Evolutionary conservation across 805 yeast species (phyloP).

Genomic region (Kodamaea laetipori): DNA sequence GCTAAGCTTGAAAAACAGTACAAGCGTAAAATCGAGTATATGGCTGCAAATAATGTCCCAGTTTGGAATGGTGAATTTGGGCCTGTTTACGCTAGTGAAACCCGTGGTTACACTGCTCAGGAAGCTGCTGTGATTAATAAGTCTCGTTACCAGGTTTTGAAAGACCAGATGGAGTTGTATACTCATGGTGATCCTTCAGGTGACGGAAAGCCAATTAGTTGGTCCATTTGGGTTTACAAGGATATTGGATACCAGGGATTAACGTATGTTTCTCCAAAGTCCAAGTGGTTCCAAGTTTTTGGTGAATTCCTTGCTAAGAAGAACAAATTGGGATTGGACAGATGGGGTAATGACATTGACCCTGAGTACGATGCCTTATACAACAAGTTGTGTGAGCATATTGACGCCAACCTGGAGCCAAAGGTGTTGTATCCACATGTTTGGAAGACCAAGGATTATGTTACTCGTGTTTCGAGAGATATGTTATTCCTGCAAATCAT

Average conservation of each 20-base stretch:
- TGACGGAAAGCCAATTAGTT: conserved; percentile 45
- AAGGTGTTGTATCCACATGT: conserved; percentile 41
- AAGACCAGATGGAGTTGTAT: conserved; percentile 49
- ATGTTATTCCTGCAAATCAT: conserved; percentile 46
- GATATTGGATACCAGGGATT: conserved; percentile 56
- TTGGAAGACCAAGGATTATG: conserved; percentile 41
- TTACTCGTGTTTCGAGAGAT: conserved; percentile 44
- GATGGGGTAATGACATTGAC: conserved; percentile 52
- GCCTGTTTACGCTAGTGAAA: conserved; percentile 48
- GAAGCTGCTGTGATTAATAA: conserved; percentile 40
- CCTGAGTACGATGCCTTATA: conserved; percentile 41
- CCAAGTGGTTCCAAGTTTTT: conserved; percentile 45
- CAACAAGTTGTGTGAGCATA: conserved; percentile 37
- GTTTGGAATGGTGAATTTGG: conserved; percentile 60
- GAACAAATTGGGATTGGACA: conserved; percentile 47
- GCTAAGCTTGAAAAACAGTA: conserved; percentile 40
- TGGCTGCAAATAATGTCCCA: conserved; percentile 43
- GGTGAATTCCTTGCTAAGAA: conserved; percentile 47
- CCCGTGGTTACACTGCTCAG: conserved; percentile 38
- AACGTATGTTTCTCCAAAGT: conserved; percentile 46
- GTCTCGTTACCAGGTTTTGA: conserved; percentile 44
- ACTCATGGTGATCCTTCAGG: conserved; percentile 51
- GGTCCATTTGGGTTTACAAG: conserved; percentile 58
- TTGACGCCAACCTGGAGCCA: conserved; percentile 43
- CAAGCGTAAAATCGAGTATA: conserved; percentile 46